Evolutionary conservation across 441 rosid genomes (phyloP).

Genomic region (Euphorbia corollata): DNA sequence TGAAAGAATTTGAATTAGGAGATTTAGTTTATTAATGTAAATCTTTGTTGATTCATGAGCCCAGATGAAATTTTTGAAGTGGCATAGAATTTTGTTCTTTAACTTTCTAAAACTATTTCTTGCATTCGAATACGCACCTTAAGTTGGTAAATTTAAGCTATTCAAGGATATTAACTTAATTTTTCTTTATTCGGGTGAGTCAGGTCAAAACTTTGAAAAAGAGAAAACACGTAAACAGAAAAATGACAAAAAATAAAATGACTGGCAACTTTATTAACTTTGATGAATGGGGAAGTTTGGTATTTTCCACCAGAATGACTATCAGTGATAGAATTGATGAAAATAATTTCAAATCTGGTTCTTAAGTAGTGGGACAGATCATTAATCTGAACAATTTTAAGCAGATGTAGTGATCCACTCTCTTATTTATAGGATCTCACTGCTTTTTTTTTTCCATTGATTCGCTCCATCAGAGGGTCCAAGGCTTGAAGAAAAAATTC

Average conservation of each 20-base stretch:
- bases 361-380: not conserved
- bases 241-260: not conserved
- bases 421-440: constrained; percentile 14
- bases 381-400: not conserved
- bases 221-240: too few relatives aligned
- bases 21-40: not conserved
- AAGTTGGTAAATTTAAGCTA: too few relatives aligned
- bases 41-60: not conserved
- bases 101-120: too few relatives aligned
- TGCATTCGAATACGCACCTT: too few relatives aligned
- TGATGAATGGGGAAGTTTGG: not conserved
- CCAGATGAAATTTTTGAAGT: not conserved
- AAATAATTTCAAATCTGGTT: not conserved
- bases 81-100: not conserved
- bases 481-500: constrained; percentile 82
- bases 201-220: too few relatives aligned
- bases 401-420: not conserved
- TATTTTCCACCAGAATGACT: not conserved
- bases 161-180: too few relatives aligned
- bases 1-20: not conserved
- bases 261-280: not conserved
- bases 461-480: constrained; percentile 53
- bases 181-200: too few relatives aligned
- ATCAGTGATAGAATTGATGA: not conserved
- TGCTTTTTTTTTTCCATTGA: constrained; percentile 17